Evolutionary conservation across 78 protist genomes (phyloP), one percentile per base, ranked within the genome.

Genomic region (Dictyostelium discoideum): DNA sequence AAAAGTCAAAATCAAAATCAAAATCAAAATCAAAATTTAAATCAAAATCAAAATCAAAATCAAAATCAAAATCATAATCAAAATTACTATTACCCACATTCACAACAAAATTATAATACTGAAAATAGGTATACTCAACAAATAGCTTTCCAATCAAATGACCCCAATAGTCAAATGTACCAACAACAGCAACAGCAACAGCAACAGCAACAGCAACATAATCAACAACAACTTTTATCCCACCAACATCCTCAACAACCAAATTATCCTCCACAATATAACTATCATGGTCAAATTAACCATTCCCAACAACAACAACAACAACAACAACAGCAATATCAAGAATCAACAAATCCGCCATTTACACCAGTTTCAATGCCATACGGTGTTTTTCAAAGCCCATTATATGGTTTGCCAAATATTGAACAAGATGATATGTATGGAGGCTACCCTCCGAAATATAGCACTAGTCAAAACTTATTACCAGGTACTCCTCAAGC

Each of bases 351-450:
- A 4, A 44, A 29, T 22, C 57, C 67, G 40, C 73, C 82, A 77
- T 60, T 87, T 44, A 78, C 85, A 5, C 79, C 93, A 37, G 69
- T 72, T 16, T n/a, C 79, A 63, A 10, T 29, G 18, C 85, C 46
- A 5, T 81, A 78, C 13, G 39, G 81, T 24, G 40, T 86, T 11
- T 78, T 78, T 57, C 86, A 26, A 48, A 78, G 85, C 37, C 93
- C 93, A 6, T 11, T 87, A 50, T 87, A 87, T 20, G 60, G 79
- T 87, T 78, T 87, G 42, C 93, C 93, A 26, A 85, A 85, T 20
- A 73, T 85, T 85, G 92, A 85, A 14, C 3, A 63, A 3, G 92
- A 85, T 73, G 92, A 85, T 26, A 85, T 37, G 46, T 29, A 78
- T 78, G 54, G 39, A 69, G 3, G 37, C 26, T 26, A 54, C 1